These are phyloP conservation scores for Pogostemon cablin DNA, from an alignment of 257 asterid species.

Conservation along the genomic window DNA sequence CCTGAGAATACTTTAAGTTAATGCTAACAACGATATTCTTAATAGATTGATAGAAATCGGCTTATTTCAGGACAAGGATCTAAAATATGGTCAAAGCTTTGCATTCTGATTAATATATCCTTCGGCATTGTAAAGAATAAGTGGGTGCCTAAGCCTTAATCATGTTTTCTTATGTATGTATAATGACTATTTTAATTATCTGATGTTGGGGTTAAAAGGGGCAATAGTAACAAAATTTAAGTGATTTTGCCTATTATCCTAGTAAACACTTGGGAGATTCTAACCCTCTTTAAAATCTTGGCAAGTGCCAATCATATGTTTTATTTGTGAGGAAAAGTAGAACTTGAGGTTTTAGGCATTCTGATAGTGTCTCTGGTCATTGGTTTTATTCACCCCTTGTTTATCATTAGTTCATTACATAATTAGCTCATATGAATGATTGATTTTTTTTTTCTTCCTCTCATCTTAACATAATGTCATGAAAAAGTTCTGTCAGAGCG, in stretches of 20 bases:
- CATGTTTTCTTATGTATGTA: neutral
- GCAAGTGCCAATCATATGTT: neutral
- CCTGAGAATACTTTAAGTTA: constrained; percentile 5
- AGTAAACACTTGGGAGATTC: neutral
- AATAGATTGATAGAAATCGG: neutral
- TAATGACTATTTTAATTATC: neutral
- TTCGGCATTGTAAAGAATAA: constrained; percentile 14
- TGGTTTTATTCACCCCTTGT: neutral
- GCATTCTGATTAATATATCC: neutral
- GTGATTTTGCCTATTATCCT: neutral
- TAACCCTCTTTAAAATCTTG: constrained; percentile 19
- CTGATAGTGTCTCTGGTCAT: neutral
- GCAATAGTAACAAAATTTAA: neutral
- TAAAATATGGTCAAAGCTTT: constrained; percentile 8
- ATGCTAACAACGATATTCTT: neutral
- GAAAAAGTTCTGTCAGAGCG: no score
- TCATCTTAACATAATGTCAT: no score
- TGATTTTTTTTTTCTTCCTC: neutral
- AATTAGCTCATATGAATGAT: neutral
- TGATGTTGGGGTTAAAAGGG: neutral
- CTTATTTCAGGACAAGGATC: neutral
- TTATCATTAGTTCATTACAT: neutral
- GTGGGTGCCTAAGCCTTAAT: neutral
- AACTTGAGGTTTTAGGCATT: neutral
- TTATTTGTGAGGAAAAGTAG: neutral